A percentile compares a stretch with the other conserved stretches of the same genome.
phyloP scores from a whole-genome alignment of 1,284 basidiomycete genomes.

The Trichosporon ovoides region DNA sequence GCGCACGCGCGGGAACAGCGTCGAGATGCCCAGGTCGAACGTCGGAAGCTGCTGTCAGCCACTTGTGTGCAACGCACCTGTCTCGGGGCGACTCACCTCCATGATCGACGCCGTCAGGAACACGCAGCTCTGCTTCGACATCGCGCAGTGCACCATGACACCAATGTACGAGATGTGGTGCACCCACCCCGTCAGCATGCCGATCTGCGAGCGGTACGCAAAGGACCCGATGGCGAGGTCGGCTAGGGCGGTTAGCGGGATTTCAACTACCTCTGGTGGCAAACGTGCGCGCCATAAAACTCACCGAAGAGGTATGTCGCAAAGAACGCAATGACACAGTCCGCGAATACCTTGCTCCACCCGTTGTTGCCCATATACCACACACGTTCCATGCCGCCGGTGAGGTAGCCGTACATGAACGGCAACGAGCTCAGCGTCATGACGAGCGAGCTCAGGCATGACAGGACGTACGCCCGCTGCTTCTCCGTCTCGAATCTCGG shows the following conservation, averaged over 20 bases:
- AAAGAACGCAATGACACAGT: conserved; percentile 36
- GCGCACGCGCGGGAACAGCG: conserved; percentile 52
- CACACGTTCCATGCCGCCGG: conserved; percentile 26
- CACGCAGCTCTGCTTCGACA: conserved; percentile 50
- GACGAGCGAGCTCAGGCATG: conserved; percentile 49
- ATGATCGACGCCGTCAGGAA: conserved; percentile 55
- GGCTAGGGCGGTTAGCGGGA: not conserved
- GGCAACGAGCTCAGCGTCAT: conserved; percentile 55
- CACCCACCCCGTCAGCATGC: conserved; percentile 58
- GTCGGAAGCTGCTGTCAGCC: conserved; percentile 53
- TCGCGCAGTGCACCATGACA: conserved; percentile 52
- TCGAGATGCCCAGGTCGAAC: conserved; percentile 55
- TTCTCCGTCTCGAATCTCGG: conserved; percentile 48
- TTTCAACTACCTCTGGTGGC: not conserved
- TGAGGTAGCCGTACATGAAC: conserved; percentile 50
- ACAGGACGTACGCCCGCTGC: conserved; percentile 57
- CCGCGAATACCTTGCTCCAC: conserved; percentile 27
- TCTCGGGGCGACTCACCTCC: conserved; percentile 48
- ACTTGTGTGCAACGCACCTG: not conserved
- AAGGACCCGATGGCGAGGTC: conserved; percentile 39
- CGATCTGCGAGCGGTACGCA: conserved; percentile 49
- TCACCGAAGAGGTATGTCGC: conserved; percentile 43
- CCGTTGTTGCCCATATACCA: conserved; percentile 26
- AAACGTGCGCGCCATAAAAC: conserved; percentile 15
- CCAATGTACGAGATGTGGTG: conserved; percentile 57